Evolutionary conservation across 495 filamentous ascomycete species (phyloP).

Genomic region (Penicillium macrosclerotiorum): DNA sequence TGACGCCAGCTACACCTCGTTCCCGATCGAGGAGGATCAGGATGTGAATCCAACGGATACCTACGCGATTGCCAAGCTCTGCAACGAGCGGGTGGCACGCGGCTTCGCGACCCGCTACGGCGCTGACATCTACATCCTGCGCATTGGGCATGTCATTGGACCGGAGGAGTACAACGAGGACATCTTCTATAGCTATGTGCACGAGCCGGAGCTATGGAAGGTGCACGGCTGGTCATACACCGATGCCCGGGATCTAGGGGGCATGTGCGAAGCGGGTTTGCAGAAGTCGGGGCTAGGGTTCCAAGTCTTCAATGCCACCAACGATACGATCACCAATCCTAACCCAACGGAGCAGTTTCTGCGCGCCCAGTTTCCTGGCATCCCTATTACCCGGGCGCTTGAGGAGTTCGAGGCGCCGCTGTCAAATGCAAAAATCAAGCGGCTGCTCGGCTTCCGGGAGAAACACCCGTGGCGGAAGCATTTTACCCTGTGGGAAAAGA

Average conservation of each 20-base stretch:
- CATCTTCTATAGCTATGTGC: slow-evolving; percentile 49
- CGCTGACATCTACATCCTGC: slow-evolving; percentile 55
- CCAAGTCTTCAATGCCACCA: slow-evolving; percentile 60
- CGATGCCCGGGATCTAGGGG: slow-evolving; percentile 56
- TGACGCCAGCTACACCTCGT: slow-evolving; percentile 48
- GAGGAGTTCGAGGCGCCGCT: slow-evolving; percentile 55
- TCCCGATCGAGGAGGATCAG: slow-evolving; percentile 53
- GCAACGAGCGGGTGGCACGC: slow-evolving; percentile 52
- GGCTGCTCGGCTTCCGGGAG: slow-evolving; percentile 55
- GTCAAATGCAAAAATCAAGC: slow-evolving; percentile 54
- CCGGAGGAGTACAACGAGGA: slow-evolving; percentile 52
- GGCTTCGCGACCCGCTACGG: slow-evolving; percentile 52
- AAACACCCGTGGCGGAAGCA: slow-evolving; percentile 50
- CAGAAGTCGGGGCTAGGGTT: slow-evolving; percentile 47
- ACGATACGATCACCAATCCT: slow-evolving; percentile 48
- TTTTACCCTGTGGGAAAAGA: slow-evolving; percentile 31
- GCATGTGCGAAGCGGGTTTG: slow-evolving; percentile 27
- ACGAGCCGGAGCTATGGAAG: slow-evolving; percentile 48
- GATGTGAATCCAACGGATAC: slow-evolving; percentile 51
- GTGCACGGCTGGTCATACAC: slow-evolving; percentile 59
- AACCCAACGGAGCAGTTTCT: slow-evolving; percentile 34
- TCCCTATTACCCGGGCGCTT: slow-evolving; percentile 48
- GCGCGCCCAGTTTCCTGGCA: slow-evolving; percentile 36
- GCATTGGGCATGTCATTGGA: slow-evolving; percentile 57
- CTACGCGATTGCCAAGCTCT: slow-evolving; percentile 57